A percentile compares a stretch with the other conserved stretches of the same genome.
Conservation (phyloP, 2,329 filamentous ascomycete species). For the Colletotrichum australisinense region DNA sequence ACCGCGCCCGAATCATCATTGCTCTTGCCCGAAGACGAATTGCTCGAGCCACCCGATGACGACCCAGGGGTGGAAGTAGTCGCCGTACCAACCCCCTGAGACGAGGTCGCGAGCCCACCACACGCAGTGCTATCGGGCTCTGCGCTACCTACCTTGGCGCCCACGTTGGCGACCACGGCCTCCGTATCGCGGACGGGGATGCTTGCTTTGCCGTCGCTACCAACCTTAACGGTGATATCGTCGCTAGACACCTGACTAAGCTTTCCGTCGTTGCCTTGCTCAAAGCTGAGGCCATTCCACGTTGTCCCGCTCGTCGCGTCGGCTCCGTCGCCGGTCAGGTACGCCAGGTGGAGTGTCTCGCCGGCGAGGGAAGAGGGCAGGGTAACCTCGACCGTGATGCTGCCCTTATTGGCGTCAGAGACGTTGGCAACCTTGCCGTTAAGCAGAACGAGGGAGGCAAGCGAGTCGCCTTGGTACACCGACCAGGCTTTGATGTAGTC, state of each 20-base stretch:
- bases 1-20: constrained; percentile 12
- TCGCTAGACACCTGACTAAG: constrained; percentile 13
- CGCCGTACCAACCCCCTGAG: constrained; percentile 14
- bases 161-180: constrained; percentile 24
- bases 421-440: constrained; percentile 32
- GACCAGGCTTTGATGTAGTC: constrained; percentile 30
- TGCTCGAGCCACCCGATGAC: constrained; percentile 13
- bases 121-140: constrained; percentile 28
- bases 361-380: constrained; percentile 25
- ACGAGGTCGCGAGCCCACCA: constrained; percentile 10
- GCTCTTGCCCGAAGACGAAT: constrained; percentile 15
- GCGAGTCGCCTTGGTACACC: constrained; percentile 20
- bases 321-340: constrained; percentile 28
- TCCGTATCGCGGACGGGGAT: constrained; percentile 26
- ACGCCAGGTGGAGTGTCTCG: constrained; percentile 23
- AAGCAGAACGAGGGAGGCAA: constrained; percentile 26
- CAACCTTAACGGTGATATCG: constrained; percentile 18
- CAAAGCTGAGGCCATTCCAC: constrained; percentile 32
- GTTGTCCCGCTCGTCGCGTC: constrained; percentile 29
- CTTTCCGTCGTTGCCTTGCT: constrained; percentile 22
- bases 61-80: constrained; percentile 24
- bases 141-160: constrained; percentile 15
- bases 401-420: constrained; percentile 20
- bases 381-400: constrained; percentile 14
- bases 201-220: constrained; percentile 21